Conservation (phyloP, 148 eudicot genomes). For the Dysphania ambrosioides region DNA sequence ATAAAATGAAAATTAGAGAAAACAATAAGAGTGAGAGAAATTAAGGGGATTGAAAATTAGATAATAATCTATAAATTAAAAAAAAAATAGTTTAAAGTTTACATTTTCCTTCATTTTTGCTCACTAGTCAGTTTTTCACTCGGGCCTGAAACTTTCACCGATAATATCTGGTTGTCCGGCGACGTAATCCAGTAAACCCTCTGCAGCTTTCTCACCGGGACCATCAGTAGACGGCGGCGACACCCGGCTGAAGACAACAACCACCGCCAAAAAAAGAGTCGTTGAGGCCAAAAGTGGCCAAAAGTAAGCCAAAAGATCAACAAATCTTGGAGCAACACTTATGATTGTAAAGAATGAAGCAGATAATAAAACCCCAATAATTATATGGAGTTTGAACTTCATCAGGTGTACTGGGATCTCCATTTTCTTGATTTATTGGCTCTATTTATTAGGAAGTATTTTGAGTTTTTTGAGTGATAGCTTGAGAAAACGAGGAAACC, state of each 20-base stretch:
- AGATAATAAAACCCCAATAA: constrained; percentile 26
- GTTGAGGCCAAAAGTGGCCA: constrained; percentile 81
- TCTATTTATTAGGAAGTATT: not conserved
- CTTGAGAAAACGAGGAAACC: constrained; percentile 17
- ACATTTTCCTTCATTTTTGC: not conserved
- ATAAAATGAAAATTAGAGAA: no score
- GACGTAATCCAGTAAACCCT: constrained; percentile 63
- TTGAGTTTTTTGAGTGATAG: no score
- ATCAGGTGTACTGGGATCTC: constrained; percentile 55
- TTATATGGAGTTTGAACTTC: constrained; percentile 47
- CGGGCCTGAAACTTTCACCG: constrained; percentile 19
- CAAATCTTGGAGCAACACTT: constrained; percentile 45
- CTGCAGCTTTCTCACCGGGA: constrained; percentile 66
- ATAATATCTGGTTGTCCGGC: constrained; percentile 42
- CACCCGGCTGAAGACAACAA: constrained; percentile 49
- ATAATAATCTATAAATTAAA: constrained; percentile 9
- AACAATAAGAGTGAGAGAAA: not conserved
- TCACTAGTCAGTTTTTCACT: no score
- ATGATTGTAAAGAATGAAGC: constrained; percentile 20
- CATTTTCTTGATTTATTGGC: constrained; percentile 31
- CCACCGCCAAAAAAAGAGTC: constrained; percentile 60
- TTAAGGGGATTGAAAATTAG: not conserved
- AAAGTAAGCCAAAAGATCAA: constrained; percentile 53
- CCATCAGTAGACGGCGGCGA: constrained; percentile 45
- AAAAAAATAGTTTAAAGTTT: no score